Percentiles rank a stretch among this genome's conserved stretches.
Evolutionary conservation across 1,139 yeast species (phyloP).

Genomic region (Entelexis paramagnoliae): DNA sequence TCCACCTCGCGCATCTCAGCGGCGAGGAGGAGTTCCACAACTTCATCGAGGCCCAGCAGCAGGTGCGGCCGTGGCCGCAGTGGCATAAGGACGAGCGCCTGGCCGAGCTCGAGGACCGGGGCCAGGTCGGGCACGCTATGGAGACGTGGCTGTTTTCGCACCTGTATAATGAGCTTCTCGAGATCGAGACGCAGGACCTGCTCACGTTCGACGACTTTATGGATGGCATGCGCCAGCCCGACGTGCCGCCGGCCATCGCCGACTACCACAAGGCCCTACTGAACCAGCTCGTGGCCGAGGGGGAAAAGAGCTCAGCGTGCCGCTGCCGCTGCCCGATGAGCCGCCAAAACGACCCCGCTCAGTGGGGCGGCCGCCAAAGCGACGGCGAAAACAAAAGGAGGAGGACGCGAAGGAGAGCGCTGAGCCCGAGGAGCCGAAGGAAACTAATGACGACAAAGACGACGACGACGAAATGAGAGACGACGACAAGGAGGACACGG

Average conservation of each 20-base stretch:
- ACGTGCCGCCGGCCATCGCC: constrained; percentile 43
- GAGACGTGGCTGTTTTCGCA: constrained; percentile 71
- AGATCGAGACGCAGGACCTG: constrained; percentile 41
- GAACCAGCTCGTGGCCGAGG: constrained; percentile 27
- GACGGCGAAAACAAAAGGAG: constrained; percentile 2
- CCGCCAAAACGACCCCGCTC: constrained; percentile 2
- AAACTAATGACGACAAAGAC: constrained; percentile 9
- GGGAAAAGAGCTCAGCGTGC: constrained; percentile 16
- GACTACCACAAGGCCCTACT: constrained; percentile 59
- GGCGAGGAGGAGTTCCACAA: constrained; percentile 8
- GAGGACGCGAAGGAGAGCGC: constrained; percentile 1
- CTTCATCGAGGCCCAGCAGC: neutral
- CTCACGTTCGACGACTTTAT: constrained; percentile 63
- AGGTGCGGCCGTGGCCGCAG: constrained; percentile 23
- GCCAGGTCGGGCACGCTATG: constrained; percentile 31
- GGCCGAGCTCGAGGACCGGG: constrained; percentile 12
- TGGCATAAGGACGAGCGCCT: constrained; percentile 22
- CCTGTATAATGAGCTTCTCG: constrained; percentile 53
- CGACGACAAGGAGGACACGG: constrained; percentile 28
- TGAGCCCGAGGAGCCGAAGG: constrained; percentile 11
- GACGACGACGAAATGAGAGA: constrained; percentile 23
- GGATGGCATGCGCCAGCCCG: constrained; percentile 45
- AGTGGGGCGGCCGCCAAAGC: constrained; percentile 9
- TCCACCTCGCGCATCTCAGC: constrained; percentile 11
- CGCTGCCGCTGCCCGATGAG: constrained; percentile 19